A percentile compares a stretch with the other conserved stretches of the same genome.
These are phyloP conservation scores for Cairneyella variabilis DNA, from an alignment of 495 filamentous ascomycete species.

Conservation along the genomic window DNA sequence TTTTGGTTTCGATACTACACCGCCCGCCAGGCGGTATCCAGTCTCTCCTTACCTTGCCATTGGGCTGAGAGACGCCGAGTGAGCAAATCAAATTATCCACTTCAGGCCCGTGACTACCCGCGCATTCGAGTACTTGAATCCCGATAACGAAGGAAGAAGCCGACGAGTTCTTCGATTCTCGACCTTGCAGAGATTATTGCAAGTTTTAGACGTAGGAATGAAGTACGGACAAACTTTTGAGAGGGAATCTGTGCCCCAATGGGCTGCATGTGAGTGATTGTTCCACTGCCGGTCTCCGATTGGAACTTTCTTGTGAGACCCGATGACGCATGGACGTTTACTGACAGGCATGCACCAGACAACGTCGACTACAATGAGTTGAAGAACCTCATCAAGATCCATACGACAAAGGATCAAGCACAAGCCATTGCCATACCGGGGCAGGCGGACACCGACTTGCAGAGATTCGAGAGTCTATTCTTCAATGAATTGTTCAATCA, in stretches of 20 bases:
- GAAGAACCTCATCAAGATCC: constrained; percentile 67
- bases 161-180: too few species aligned
- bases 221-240: constrained; percentile 55
- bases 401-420: constrained; percentile 56
- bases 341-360: constrained; percentile 41
- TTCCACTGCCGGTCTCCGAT: neutral
- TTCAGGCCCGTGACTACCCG: too few species aligned
- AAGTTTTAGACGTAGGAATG: too few species aligned
- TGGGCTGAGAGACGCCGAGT: too few species aligned
- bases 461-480: constrained; percentile 58
- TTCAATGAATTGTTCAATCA: constrained; percentile 58
- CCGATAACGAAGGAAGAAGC: too few species aligned
- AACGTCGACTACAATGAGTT: constrained; percentile 78
- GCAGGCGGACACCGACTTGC: constrained; percentile 44
- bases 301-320: neutral
- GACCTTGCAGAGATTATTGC: too few species aligned
- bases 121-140: too few species aligned
- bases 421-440: constrained; percentile 66
- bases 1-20: too few species aligned
- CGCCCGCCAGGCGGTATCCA: too few species aligned
- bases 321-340: neutral
- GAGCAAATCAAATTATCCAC: too few species aligned
- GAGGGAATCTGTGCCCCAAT: constrained; percentile 52
- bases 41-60: too few species aligned
- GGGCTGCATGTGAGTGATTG: constrained; percentile 36